phyloP scores from a whole-genome alignment of 768 basidiomycete genomes.

The Fistulinella prunicolor region DNA sequence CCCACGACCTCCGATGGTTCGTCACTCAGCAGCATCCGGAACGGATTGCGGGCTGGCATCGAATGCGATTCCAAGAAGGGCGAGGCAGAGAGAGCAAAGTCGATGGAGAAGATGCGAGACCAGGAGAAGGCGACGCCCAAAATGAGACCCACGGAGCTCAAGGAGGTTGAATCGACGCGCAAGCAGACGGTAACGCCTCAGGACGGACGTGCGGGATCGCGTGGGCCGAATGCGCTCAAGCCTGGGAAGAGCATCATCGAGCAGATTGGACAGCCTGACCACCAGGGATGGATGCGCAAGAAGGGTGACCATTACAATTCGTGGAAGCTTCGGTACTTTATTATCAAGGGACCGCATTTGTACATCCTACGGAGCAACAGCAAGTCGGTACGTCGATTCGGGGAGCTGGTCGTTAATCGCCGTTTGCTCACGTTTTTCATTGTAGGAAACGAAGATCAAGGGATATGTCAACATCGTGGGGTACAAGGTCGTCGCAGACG shows the following conservation, averaged over 20 bases:
- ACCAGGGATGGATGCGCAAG: conserved; percentile 94
- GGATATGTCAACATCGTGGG: conserved; percentile 92
- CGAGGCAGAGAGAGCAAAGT: conserved; percentile 24
- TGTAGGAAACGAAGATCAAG: conserved; percentile 89
- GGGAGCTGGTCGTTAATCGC: background rate
- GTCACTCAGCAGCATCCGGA: conserved; percentile 22
- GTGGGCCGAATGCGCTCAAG: conserved; percentile 41
- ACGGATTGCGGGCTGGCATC: conserved; percentile 18
- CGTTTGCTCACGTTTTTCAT: background rate
- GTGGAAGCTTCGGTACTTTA: conserved; percentile 91
- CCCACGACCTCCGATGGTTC: conserved; percentile 42
- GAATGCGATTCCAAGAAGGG: conserved; percentile 19
- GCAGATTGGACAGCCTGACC: conserved; percentile 89
- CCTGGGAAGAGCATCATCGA: conserved; percentile 75
- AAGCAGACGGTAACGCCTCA: conserved; percentile 48
- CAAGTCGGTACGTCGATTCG: conserved; percentile 34
- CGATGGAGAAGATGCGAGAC: conserved; percentile 19
- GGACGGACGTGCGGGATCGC: conserved; percentile 17
- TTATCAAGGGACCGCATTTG: conserved; percentile 88
- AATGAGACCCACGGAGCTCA: conserved; percentile 22
- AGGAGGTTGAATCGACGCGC: conserved; percentile 44
- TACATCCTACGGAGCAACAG: conserved; percentile 82
- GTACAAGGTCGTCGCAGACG: conserved; percentile 91
- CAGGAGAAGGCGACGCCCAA: conserved; percentile 20
- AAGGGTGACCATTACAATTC: conserved; percentile 88